Evolutionary conservation across 148 eudicot species (phyloP).

Genomic region (Rhododendron kiyosumense): DNA sequence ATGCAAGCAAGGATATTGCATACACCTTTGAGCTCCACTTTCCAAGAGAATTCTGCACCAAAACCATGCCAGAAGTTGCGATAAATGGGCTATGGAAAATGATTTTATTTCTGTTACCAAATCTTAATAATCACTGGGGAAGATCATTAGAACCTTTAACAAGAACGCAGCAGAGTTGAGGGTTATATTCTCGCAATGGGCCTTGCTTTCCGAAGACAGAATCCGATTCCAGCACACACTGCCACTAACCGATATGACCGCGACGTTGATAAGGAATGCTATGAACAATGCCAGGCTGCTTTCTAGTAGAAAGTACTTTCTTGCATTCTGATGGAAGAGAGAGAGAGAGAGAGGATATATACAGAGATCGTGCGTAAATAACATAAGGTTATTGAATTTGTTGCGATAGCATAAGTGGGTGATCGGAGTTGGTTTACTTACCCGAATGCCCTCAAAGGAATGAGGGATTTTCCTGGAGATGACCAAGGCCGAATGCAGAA

Average conservation of each 20-base stretch:
- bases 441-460: constrained; percentile 6
- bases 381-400: not conserved
- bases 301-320: constrained; percentile 12
- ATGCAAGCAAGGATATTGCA: constrained; percentile 16
- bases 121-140: not conserved
- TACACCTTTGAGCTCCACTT: constrained; percentile 18
- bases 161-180: constrained; percentile 18
- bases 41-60: not conserved
- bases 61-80: not conserved
- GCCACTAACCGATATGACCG: constrained; percentile 12
- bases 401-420: not conserved
- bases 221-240: constrained; percentile 3
- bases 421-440: not conserved
- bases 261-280: constrained; percentile 12
- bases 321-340: constrained; percentile 2
- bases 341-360: too few species aligned
- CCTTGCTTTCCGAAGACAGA: not conserved
- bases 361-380: not conserved
- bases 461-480: constrained; percentile 12
- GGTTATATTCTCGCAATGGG: constrained; percentile 2
- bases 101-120: not conserved
- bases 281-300: constrained; percentile 10
- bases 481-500: constrained; percentile 13
- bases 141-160: constrained; percentile 4
- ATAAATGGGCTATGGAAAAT: not conserved